A percentile compares a stretch with the other conserved stretches of the same genome.
These are phyloP conservation scores for Gossypium australe DNA, from an alignment of 345 rosid genomes.

Conservation along the genomic window DNA sequence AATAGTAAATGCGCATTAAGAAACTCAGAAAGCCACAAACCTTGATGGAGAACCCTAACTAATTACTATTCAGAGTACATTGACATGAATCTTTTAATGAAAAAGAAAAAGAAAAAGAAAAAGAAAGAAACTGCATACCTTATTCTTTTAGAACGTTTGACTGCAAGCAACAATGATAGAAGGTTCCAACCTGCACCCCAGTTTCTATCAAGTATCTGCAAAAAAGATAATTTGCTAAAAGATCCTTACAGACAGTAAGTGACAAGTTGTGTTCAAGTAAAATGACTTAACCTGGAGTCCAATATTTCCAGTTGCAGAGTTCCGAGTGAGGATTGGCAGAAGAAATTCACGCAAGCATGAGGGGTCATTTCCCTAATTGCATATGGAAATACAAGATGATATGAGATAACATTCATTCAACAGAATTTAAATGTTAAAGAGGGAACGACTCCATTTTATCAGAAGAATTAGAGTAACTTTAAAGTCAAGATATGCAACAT, in stretches of 20 bases:
- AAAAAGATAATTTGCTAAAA: constrained; percentile 9
- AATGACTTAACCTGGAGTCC: constrained; percentile 67
- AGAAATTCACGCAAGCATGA: constrained; percentile 85
- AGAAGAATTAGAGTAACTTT: background rate
- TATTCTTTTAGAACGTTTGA: constrained; percentile 67
- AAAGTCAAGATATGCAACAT: background rate
- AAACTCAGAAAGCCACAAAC: background rate
- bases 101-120: background rate
- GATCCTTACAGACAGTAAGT: constrained; percentile 1
- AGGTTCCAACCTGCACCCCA: constrained; percentile 99
- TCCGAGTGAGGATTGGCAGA: constrained; percentile 50
- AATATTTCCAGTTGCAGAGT: constrained; percentile 58
- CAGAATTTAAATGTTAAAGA: background rate
- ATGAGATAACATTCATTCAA: background rate
- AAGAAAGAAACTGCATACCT: constrained; percentile 33
- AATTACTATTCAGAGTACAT: background rate
- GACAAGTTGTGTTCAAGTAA: background rate
- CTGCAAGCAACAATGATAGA: constrained; percentile 72
- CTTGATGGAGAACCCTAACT: background rate
- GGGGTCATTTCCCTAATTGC: constrained; percentile 79
- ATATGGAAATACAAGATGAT: constrained; percentile 1
- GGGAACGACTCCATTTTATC: background rate
- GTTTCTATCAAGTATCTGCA: constrained; percentile 89
- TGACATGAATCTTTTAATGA: background rate
- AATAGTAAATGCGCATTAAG: background rate